Evolutionary conservation across 164 flowering plant genomes (phyloP), one percentile per base, ranked within the genome.

Genomic region (Euptelea pleiosperma): DNA sequence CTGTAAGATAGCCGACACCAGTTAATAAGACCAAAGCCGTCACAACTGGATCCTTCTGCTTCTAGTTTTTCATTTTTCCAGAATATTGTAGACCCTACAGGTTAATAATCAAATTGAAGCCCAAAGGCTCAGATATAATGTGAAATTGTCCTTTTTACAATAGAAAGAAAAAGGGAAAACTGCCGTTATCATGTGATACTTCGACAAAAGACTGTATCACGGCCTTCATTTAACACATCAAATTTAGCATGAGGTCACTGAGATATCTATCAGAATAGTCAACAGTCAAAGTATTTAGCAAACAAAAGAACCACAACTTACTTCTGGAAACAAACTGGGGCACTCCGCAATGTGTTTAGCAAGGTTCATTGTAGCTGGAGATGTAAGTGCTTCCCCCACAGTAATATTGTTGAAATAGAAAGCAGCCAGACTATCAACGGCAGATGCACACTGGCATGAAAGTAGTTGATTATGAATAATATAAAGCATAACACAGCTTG

Each of bases 371-470:
- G 92, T 80, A 70, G 91, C 78, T 16, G 90, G 82, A 49, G 82
- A 68, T 53, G 80, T 72, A 16, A 96, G 87, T 49, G 82, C 76
- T 66, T 93, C 98, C n/a, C 94, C 96, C 82, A 82, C 63, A 6
- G 91, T 87, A 56, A 93, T 81, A 73, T 87, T 78, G 76, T 90
- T 93, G 79, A 93, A 93, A 71, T 90, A 93, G 65, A 65, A 93
- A 58, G 89, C 77, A 66, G 97, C 97, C 82, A 93, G 69, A 68
- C 77, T 79, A 63, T 93, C 99, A 26, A 93, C 84, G 24, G 96
- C 83, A 58, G 96, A 78, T 47, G 99, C 96, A 83, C 94, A 87
- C 99, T 93, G 85, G 42, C 46, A 74, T 6, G 16, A 31, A 54
- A 15, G 2, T 39, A 35, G 58, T 12, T 36, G 49, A 29, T 47